A percentile compares a stretch with the other conserved stretches of the same genome.
Evolutionary conservation across 1,284 basidiomycete genomes (phyloP).

Genomic region (Peniophora sp.): DNA sequence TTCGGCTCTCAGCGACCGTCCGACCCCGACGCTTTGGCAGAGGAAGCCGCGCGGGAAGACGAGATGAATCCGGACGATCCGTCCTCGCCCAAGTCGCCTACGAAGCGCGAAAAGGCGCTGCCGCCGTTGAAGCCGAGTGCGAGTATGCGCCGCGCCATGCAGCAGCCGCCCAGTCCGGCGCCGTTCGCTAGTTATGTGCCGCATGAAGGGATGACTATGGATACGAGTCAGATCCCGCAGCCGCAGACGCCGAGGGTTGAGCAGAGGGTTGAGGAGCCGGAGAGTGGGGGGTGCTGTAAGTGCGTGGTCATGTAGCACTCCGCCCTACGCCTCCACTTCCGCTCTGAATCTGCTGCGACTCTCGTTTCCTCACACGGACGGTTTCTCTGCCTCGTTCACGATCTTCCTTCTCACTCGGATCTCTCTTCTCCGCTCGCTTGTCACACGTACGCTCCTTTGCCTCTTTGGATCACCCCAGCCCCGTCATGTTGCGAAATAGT

Average conservation of each 20-base stretch:
- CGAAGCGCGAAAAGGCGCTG: constrained; percentile 22
- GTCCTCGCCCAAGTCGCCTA: constrained; percentile 18
- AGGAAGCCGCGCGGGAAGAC: constrained; percentile 8
- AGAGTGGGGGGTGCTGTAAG: constrained; percentile 25
- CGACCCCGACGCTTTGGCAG: constrained; percentile 13
- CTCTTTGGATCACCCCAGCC: too few species aligned
- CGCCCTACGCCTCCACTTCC: constrained; percentile 1
- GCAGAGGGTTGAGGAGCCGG: too few species aligned
- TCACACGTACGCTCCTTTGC: too few species aligned
- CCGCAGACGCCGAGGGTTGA: constrained; percentile 10
- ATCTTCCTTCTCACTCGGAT: constrained; percentile 1
- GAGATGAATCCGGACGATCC: constrained; percentile 13
- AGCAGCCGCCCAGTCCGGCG: constrained; percentile 38
- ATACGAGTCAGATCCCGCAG: constrained; percentile 3
- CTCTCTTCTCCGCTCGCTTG: neutral
- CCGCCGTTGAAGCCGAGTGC: constrained; percentile 7
- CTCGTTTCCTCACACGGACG: neutral
- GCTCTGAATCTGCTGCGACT: constrained; percentile 2
- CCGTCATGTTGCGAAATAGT: too few species aligned
- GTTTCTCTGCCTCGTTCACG: neutral
- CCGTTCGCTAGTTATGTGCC: constrained; percentile 49
- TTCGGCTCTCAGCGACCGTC: constrained; percentile 40
- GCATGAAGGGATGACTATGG: constrained; percentile 7
- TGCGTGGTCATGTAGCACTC: constrained; percentile 27
- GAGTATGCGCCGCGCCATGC: constrained; percentile 12